Base-by-base conservation (phyloP, 129 eudicot genomes). In the Tagetes patula region DNA sequence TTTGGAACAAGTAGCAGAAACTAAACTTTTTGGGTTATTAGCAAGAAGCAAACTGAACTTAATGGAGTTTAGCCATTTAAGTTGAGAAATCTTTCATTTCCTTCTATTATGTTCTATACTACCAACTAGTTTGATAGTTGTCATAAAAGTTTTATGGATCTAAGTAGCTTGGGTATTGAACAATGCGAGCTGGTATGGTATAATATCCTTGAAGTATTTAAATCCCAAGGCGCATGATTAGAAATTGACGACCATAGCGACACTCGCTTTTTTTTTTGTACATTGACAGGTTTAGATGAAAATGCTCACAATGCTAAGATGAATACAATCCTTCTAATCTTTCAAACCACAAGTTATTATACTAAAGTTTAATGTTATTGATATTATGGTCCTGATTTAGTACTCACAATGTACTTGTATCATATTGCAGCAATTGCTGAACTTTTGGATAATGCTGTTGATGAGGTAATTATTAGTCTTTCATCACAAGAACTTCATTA, bases 371-470 rank as follows among this genome's bases (percentile, higher is more conserved):
- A 38, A 30, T 52, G 58, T 53, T 65, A 31, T 66, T 67, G 39
- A 56, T 55, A 58, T 47, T 56, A 58, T 46, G 43, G 31, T 46
- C 45, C 70, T 36, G 40, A 33, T 31, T 0, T 40, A 56, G 36
- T 66, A 43, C 68, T 77, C 36, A 46, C 77, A 37, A 61, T 61
- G 67, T 61, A 11, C 8, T 36, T 38, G 34, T 39, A 36, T 54
- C 76, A 69, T 40, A 4, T 82, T 77, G 85, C 96, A 91, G 97
- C 97, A 10, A 92, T 92, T 59, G 97, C 97, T 36, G 97, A 92
- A 91, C 89, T 92, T 60, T 85, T 92, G 82, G 97, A 92, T 77
- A 92, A 92, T 82, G 93, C 93, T 52, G 96, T 92, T 68, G 97
- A 92, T 59, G 96, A 92, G 97, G 97, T 92, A 73, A 80, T 48